These are phyloP conservation scores for Hypoxylon crocopeplum DNA, from an alignment of 495 filamentous ascomycete genomes.

Conservation along the genomic window DNA sequence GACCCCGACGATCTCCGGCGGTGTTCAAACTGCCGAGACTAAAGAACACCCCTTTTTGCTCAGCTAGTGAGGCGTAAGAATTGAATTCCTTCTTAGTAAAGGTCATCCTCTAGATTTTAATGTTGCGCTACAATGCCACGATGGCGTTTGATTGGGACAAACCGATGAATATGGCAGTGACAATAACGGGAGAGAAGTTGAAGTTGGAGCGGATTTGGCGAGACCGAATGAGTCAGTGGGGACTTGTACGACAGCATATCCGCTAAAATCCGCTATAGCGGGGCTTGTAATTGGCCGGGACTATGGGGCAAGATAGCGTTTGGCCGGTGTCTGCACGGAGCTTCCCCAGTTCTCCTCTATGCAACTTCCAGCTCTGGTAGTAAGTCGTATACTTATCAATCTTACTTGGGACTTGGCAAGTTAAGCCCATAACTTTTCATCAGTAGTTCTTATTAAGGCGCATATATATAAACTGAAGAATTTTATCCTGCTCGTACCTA, in stretches of 20 bases:
- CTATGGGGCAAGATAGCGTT: conserved; percentile 7
- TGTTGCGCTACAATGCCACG: neutral
- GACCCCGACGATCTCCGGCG: conserved; percentile 33
- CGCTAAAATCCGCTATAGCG: conserved; percentile 16
- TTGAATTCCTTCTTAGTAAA: neutral
- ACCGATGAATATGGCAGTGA: neutral
- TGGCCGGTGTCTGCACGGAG: conserved; percentile 2
- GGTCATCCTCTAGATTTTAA: conserved; percentile 1
- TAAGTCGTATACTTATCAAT: too few relatives aligned
- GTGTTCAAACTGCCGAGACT: conserved; percentile 21
- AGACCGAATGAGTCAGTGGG: neutral
- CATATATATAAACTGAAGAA: too few relatives aligned
- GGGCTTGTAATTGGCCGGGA: conserved; percentile 13
- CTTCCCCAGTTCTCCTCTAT: too few relatives aligned
- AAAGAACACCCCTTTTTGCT: neutral
- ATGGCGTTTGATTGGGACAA: neutral
- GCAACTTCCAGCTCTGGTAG: too few relatives aligned
- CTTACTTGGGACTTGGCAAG: too few relatives aligned
- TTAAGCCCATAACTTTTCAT: too few relatives aligned
- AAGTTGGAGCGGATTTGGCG: neutral
- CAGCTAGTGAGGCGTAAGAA: neutral
- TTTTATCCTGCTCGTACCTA: too few relatives aligned
- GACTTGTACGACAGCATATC: too few relatives aligned
- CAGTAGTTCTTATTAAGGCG: too few relatives aligned
- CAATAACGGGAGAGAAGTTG: neutral